Conservation (phyloP, 129 eudicot species). For the Arctium minus region DNA sequence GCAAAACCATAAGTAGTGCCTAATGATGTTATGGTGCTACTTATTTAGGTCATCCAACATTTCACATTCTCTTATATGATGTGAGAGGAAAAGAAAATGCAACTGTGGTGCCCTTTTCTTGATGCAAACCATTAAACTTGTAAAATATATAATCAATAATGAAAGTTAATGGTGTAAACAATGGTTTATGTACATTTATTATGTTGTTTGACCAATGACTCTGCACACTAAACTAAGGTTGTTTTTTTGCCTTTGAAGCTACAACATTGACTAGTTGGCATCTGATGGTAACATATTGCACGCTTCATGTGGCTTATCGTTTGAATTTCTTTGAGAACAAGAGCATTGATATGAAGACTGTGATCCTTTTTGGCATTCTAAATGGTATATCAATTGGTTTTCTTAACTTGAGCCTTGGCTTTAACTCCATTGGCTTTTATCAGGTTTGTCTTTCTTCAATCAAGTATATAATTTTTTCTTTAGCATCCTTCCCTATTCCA, state of each 20-base stretch:
- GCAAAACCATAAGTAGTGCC: background rate
- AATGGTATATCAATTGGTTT: slow-evolving; percentile 93
- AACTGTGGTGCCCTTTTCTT: background rate
- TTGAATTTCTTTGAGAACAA: slow-evolving; percentile 80
- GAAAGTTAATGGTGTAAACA: slow-evolving; percentile 8
- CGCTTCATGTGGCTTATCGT: slow-evolving; percentile 79
- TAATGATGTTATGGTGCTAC: background rate
- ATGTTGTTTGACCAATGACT: background rate
- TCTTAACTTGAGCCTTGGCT: slow-evolving; percentile 90
- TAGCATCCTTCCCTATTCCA: background rate
- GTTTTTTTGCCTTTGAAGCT: slow-evolving; percentile 38
- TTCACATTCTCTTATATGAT: background rate
- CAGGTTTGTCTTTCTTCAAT: slow-evolving; percentile 43
- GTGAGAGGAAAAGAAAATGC: background rate
- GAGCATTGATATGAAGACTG: slow-evolving; percentile 77
- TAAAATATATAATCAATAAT: background rate
- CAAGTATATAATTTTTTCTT: background rate
- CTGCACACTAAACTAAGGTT: background rate
- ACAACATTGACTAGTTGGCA: slow-evolving; percentile 99
- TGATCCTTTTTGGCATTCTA: slow-evolving; percentile 71
- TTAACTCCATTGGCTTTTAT: slow-evolving; percentile 94
- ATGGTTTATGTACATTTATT: slow-evolving; percentile 1
- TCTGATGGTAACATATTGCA: slow-evolving; percentile 90
- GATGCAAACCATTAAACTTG: background rate
- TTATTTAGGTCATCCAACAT: background rate